Evolutionary conservation across 441 rosid species (phyloP).

Genomic region (Pelargonium fulgidum): DNA sequence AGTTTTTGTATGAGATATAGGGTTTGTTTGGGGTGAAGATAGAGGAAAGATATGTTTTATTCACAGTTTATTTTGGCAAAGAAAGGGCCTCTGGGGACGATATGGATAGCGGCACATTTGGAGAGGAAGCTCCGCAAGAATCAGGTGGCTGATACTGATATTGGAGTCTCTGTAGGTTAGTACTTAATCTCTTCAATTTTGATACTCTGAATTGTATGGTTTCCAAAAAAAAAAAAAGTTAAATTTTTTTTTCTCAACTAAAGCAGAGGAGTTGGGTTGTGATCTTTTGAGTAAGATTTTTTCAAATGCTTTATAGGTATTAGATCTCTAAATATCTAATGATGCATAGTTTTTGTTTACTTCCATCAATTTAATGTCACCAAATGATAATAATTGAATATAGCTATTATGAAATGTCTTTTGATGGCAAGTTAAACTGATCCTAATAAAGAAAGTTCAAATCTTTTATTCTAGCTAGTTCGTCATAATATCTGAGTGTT

Average conservation of each 20-base stretch:
- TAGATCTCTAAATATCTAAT: background rate
- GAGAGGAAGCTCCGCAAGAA: constrained; percentile 99
- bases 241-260: background rate
- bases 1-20: constrained; percentile 27
- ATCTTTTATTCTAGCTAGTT: background rate
- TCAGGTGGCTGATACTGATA: constrained; percentile 98
- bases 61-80: constrained; percentile 99
- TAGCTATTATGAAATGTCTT: too few relatives aligned
- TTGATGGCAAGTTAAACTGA: background rate
- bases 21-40: constrained; percentile 24
- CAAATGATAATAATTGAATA: background rate
- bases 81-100: constrained; percentile 99
- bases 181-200: constrained; percentile 7
- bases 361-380: background rate
- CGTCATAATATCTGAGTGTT: background rate
- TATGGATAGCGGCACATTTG: constrained; percentile 99
- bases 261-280: background rate
- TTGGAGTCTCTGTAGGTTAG: constrained; percentile 96
- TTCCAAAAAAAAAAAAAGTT: too few relatives aligned
- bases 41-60: constrained; percentile 64
- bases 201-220: background rate
- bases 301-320: background rate
- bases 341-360: background rate
- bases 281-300: background rate
- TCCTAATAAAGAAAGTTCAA: background rate